phyloP scores from a whole-genome alignment of 1,284 basidiomycete genomes.

The Ganoderma sp. region DNA sequence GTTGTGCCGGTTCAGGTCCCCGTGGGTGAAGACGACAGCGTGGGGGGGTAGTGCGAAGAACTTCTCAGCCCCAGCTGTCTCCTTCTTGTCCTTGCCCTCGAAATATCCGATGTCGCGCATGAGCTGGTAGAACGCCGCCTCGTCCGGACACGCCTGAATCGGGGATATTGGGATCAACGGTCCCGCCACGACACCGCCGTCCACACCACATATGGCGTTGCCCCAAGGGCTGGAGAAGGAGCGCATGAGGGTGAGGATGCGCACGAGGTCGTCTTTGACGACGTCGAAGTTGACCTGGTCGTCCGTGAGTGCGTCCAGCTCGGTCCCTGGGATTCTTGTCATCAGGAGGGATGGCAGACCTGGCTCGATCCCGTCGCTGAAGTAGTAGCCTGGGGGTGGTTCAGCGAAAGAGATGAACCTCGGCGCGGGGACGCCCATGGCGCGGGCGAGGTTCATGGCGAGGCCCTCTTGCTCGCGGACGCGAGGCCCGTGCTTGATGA shows the following conservation, averaged over 20 bases:
- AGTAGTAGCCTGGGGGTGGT: neutral
- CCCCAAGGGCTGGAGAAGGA: constrained; percentile 22
- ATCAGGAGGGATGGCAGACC: constrained; percentile 27
- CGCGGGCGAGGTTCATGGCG: constrained; percentile 27
- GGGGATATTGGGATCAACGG: constrained; percentile 14
- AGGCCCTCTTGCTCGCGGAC: constrained; percentile 27
- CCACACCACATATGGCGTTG: constrained; percentile 23
- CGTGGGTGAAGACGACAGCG: constrained; percentile 18
- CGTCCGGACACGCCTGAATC: constrained; percentile 11
- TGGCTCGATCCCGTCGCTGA: neutral
- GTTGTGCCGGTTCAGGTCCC: constrained; percentile 6
- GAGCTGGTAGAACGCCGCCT: constrained; percentile 18
- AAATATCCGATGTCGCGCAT: constrained; percentile 11
- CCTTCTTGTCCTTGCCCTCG: neutral
- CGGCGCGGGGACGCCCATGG: constrained; percentile 30
- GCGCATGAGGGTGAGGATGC: constrained; percentile 21
- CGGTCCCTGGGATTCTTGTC: constrained; percentile 20
- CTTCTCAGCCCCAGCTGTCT: constrained; percentile 4
- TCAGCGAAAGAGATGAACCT: constrained; percentile 26
- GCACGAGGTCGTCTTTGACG: constrained; percentile 16
- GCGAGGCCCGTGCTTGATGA: constrained; percentile 16
- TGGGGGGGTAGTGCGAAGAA: constrained; percentile 19
- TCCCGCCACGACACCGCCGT: constrained; percentile 16
- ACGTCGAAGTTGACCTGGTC: constrained; percentile 17
- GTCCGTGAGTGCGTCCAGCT: constrained; percentile 6